Evolutionary conservation across 345 rosid genomes (phyloP), one percentile per base, ranked within the genome.

Genomic region (Erodium maritimum): DNA sequence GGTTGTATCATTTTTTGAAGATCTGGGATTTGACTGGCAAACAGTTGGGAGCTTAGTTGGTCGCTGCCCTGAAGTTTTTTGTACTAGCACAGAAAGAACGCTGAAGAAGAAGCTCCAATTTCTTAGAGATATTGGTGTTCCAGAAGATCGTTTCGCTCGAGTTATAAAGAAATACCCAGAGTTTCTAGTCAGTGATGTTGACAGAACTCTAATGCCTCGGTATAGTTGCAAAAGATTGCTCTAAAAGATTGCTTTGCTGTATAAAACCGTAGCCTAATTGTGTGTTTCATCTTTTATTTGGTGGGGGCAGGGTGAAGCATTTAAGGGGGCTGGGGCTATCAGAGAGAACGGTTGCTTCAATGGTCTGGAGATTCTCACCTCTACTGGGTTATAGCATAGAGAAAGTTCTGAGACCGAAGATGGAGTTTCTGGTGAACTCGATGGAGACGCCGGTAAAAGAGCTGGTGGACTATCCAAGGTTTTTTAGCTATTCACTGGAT

Each of bases 51-150:
- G 77, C 73, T 71, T 91, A 61, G 73, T 84, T 13, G 70, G 67
- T 57, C 79, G 98, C 48, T 88, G 98, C 65, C 98, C 98, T 23
- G 93, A 91, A 72, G 63, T 88, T 67, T 88, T 86, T 73, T 87
- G 79, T 19, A 54, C 85, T 17, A 81, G 74, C 62, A 62, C 84
- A 5, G 85, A 76, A 54, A 82, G 67, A 68, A 91, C 95, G 52
- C 62, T 91, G 22, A 77, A 63, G 77, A 81, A 65, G 70, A 91
- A 88, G 65, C 74, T 91, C 54, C 73, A 65, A 54, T 86, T 86
- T 65, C 90, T 88, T 21, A 52, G 56, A 55, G 67, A 61, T 54
- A 64, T 82, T 42, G 96, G 98, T 62, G 75, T 91, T 65, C 71
- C 78, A 20, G 60, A 64, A 21, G 72, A 61, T 8, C 84, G 82